Base-by-base conservation (phyloP, 257 asterid species). In the Plectranthus barbatus region DNA sequence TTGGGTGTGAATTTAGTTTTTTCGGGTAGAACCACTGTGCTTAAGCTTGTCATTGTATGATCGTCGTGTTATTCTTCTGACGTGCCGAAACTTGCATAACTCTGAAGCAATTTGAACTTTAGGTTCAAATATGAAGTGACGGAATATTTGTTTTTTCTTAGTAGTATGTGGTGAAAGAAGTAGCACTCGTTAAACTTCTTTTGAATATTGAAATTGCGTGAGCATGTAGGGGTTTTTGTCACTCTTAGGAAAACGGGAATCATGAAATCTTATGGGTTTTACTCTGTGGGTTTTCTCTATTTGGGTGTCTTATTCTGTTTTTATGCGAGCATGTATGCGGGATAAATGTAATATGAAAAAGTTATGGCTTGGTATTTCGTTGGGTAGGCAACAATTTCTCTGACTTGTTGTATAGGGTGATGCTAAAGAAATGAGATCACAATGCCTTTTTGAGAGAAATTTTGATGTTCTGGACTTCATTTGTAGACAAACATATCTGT, bases 101-200 rank as follows among this genome's bases (percentile, higher is more conserved):
- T 26, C 2, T 26, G 31, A 26, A n/a, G 17, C 20, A 49, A 42
- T 41, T 24, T 0, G 7, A 33, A 26, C 48, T 14, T 40, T n/a
- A 29, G 24, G 68, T 54, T 63, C 36, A 23, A 64, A 36, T 47
- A 21, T n/a, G 53, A 21, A 42, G 31, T 60, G 62, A 40, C 31
- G 34, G 48, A 71, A 20, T 47, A 47, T 36, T 10, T 63, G 62
- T 29, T 63, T 23, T 24, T 23, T 24, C 60, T 23, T 26, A 37
- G 66, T 56, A 11, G 40, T 23, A 44, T 51, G 70, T n/a, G 50
- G 29, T 52, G 62, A 15, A 26, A 63, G 29, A 47, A 63, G 54
- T 42, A 8, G 29, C 62, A 10, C 50, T 34, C 50, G 31, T 47
- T 34, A 19, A 29, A 42, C 58, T 31, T 46, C 8, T 46, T 36